Evolutionary conservation across 768 basidiomycete genomes (phyloP).

Genomic region (Boletus reticulatus): DNA sequence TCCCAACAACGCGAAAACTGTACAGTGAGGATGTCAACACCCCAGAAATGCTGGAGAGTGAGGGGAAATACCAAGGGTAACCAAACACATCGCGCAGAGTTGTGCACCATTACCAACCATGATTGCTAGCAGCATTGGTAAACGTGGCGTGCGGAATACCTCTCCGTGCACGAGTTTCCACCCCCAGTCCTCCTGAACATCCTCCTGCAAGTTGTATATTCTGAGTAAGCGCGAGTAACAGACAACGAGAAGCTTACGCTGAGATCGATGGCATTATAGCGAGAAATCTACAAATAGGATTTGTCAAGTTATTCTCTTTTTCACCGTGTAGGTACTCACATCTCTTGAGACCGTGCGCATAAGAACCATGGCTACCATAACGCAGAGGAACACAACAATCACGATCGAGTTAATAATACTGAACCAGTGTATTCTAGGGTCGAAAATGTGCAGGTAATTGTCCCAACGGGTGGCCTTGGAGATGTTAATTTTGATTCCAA

Average conservation of each 20-base stretch:
- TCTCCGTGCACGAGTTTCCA: slow-evolving; percentile 99
- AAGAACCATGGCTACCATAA: slow-evolving; percentile 92
- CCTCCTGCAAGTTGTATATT: slow-evolving; percentile 53
- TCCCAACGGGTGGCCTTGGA: slow-evolving; percentile 92
- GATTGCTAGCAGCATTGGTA: slow-evolving; percentile 76
- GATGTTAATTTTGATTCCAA: slow-evolving; percentile 8
- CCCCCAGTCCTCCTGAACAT: slow-evolving; percentile 96
- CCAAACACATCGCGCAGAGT: slow-evolving; percentile 75
- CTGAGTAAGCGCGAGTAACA: not conserved
- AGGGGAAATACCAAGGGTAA: slow-evolving; percentile 68
- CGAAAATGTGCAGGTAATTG: slow-evolving; percentile 90
- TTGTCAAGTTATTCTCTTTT: not conserved
- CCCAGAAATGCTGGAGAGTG: not conserved
- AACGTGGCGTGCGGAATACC: slow-evolving; percentile 82
- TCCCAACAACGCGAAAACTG: slow-evolving; percentile 88
- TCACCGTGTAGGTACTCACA: slow-evolving; percentile 40
- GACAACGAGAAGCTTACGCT: slow-evolving; percentile 50
- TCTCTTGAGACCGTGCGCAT: slow-evolving; percentile 85
- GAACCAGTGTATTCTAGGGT: slow-evolving; percentile 96
- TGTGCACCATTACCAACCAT: slow-evolving; percentile 75
- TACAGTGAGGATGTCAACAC: slow-evolving; percentile 4
- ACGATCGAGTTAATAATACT: slow-evolving; percentile 90
- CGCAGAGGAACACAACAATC: slow-evolving; percentile 87
- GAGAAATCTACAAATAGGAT: slow-evolving; percentile 24
- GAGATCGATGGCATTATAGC: slow-evolving; percentile 94